These are phyloP conservation scores for Gautieria morchelliformis DNA, from an alignment of 768 basidiomycete genomes.

Conservation along the genomic window DNA sequence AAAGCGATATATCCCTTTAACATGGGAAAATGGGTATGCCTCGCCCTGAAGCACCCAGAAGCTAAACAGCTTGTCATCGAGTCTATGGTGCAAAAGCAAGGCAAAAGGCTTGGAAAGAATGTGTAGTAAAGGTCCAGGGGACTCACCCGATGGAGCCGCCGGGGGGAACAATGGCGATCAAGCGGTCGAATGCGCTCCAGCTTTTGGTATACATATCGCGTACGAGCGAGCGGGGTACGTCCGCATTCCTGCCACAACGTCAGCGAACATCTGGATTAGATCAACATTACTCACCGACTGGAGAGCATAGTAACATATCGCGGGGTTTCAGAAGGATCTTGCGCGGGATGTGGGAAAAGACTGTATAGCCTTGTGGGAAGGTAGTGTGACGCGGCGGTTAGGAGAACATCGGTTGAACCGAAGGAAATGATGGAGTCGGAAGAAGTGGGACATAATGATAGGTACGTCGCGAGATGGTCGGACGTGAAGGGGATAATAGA, in stretches of 20 bases:
- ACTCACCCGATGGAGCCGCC: conserved; percentile 80
- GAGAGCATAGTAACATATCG: conserved; percentile 64
- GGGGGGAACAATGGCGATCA: conserved; percentile 84
- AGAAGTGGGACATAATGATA: conserved; percentile 63
- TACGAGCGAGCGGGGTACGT: conserved; percentile 74
- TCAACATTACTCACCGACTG: conserved; percentile 41
- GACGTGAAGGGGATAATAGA: conserved; percentile 69
- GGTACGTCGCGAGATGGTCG: conserved; percentile 66
- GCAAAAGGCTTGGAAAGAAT: background rate
- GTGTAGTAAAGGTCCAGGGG: conserved; percentile 1
- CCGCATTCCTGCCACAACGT: conserved; percentile 51
- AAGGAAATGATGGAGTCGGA: conserved; percentile 72
- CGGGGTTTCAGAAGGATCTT: conserved; percentile 62
- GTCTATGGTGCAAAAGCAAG: conserved; percentile 29
- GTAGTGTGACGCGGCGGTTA: conserved; percentile 68
- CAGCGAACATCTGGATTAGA: background rate
- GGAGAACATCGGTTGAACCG: conserved; percentile 70
- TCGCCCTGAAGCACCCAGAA: conserved; percentile 84
- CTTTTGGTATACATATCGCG: conserved; percentile 90
- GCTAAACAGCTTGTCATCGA: conserved; percentile 85
- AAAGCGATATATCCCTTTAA: conserved; percentile 81
- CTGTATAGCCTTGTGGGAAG: conserved; percentile 66
- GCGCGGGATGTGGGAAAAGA: conserved; percentile 73
- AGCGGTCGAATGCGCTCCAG: conserved; percentile 85
- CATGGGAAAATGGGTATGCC: conserved; percentile 61